Percentiles rank a stretch among this genome's conserved stretches.
These are phyloP conservation scores for Styphnolobium japonicum DNA, from an alignment of 306 rosid genomes.

Conservation along the genomic window DNA sequence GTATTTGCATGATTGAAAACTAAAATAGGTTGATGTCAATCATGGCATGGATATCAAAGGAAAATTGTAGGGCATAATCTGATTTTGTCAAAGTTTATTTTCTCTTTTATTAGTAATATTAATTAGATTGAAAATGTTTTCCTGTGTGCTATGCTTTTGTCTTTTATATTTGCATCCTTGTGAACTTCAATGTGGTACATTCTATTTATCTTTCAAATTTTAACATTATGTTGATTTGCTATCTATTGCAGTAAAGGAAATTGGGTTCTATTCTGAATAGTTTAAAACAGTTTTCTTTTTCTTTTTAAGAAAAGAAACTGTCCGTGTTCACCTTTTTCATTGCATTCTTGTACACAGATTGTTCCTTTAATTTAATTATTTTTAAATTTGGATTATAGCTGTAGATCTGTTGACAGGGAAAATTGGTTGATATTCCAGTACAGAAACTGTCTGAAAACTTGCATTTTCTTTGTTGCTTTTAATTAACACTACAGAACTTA, in stretches of 20 bases:
- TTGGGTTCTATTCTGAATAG: neutral
- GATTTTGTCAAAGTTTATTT: neutral
- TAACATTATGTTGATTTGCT: neutral
- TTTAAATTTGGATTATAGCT: too few relatives aligned
- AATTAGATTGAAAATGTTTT: neutral
- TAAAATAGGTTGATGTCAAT: neutral
- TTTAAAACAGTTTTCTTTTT: too few relatives aligned
- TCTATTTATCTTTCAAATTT: neutral
- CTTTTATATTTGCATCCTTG: too few relatives aligned
- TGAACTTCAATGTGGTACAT: neutral
- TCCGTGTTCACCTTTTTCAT: too few relatives aligned
- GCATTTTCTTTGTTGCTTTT: neutral
- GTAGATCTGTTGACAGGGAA: neutral
- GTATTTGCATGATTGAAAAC: neutral
- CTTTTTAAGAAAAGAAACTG: too few relatives aligned
- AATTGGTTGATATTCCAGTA: neutral
- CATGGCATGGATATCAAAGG: neutral
- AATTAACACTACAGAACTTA: neutral
- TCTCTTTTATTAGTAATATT: neutral
- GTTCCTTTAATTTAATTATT: too few relatives aligned
- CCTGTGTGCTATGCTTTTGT: neutral
- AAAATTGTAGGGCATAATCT: neutral
- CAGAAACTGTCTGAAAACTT: neutral
- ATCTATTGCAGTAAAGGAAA: neutral
- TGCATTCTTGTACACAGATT: too few relatives aligned